These are phyloP conservation scores for Leptographium radiaticola DNA, from an alignment of 2,329 filamentous ascomycete species.

Conservation along the genomic window DNA sequence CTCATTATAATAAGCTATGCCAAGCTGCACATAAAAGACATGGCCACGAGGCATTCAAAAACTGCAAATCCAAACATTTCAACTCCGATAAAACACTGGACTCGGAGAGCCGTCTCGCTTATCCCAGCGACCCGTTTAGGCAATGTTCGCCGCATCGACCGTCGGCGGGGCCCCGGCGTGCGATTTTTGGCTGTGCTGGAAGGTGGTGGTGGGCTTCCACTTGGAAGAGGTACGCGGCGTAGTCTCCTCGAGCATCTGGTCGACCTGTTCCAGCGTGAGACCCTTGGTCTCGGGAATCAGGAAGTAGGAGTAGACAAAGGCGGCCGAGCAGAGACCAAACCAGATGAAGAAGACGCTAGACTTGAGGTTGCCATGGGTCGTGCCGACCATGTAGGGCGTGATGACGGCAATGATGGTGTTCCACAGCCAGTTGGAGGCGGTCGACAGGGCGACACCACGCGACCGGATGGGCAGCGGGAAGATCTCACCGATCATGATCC, in stretches of 20 bases:
- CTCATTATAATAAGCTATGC: too few relatives aligned
- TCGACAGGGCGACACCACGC: slow-evolving; percentile 74
- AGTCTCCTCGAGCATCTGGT: slow-evolving; percentile 81
- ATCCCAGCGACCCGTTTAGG: background rate
- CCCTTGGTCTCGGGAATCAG: slow-evolving; percentile 65
- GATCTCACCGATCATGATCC: slow-evolving; percentile 79
- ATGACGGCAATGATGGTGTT: slow-evolving; percentile 41
- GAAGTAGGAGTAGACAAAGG: slow-evolving; percentile 57
- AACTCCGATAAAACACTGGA: too few relatives aligned
- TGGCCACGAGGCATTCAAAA: too few relatives aligned
- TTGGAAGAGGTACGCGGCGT: slow-evolving; percentile 62
- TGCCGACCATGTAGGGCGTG: slow-evolving; percentile 51
- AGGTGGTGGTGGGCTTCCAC: slow-evolving; percentile 63
- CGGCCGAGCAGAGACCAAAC: slow-evolving; percentile 50
- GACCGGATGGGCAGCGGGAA: slow-evolving; percentile 83
- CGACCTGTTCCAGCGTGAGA: slow-evolving; percentile 65
- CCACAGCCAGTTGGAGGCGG: slow-evolving; percentile 86
- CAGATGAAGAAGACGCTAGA: slow-evolving; percentile 65
- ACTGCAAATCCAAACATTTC: too few relatives aligned
- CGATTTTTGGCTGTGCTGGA: slow-evolving; percentile 23
- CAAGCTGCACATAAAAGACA: too few relatives aligned
- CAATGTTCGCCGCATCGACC: background rate
- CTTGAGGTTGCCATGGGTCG: slow-evolving; percentile 49
- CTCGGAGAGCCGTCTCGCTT: too few relatives aligned
- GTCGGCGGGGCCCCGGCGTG: background rate